A percentile compares a stretch with the other conserved stretches of the same genome.
These are phyloP conservation scores for Aureobasidium sp. DNA, from an alignment of 2,329 filamentous ascomycete species.

Conservation along the genomic window DNA sequence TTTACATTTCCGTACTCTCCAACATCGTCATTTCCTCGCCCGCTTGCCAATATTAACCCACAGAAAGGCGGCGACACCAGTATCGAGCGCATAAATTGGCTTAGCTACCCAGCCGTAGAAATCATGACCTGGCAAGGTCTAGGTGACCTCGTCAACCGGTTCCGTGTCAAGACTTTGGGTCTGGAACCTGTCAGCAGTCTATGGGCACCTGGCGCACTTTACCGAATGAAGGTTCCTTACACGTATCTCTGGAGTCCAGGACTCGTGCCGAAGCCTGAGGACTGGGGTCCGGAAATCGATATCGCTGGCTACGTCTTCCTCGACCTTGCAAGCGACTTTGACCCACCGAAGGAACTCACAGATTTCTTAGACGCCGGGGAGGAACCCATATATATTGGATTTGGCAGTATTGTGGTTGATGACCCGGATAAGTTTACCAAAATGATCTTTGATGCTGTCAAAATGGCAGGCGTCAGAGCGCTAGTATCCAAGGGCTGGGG, in stretches of 20 bases:
- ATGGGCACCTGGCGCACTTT: conserved; percentile 67
- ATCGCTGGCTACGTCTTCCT: conserved; percentile 29
- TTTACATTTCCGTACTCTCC: conserved; percentile 63
- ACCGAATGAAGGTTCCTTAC: conserved; percentile 64
- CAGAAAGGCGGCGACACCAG: conserved; percentile 47
- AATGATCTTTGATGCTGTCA: conserved; percentile 63
- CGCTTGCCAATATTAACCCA: conserved; percentile 62
- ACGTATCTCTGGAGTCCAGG: conserved; percentile 51
- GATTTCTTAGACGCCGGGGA: conserved; percentile 49
- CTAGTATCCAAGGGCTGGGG: conserved; percentile 72
- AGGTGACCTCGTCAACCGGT: conserved; percentile 68
- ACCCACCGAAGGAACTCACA: conserved; percentile 24
- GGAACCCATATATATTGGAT: conserved; percentile 64
- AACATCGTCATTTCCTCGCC: conserved; percentile 67
- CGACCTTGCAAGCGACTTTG: conserved; percentile 26
- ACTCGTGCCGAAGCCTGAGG: conserved; percentile 37
- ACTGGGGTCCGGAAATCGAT: conserved; percentile 32
- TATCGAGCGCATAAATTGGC: conserved; percentile 71
- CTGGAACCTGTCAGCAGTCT: conserved; percentile 67
- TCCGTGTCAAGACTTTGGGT: conserved; percentile 59
- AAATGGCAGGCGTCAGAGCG: conserved; percentile 57
- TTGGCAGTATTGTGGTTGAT: conserved; percentile 68
- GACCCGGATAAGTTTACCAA: conserved; percentile 60
- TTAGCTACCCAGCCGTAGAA: conserved; percentile 71
- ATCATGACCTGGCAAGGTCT: conserved; percentile 61